Base-by-base conservation (phyloP, 2,329 filamentous ascomycete genomes). In the Aspergillus costaricaensis region DNA sequence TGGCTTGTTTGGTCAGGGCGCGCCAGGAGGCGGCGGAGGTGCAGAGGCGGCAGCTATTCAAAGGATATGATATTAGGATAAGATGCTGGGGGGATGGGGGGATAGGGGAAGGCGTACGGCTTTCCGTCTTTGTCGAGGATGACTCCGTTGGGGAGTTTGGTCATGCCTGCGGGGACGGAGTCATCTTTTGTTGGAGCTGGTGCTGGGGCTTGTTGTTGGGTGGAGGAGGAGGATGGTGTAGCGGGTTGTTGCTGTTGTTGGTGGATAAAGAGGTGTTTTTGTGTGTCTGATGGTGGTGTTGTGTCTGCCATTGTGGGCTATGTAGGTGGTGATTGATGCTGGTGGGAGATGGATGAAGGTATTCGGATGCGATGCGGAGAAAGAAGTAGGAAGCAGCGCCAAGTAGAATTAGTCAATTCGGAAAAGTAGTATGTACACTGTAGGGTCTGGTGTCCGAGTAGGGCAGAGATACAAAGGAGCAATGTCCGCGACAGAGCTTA, bases 71-170 rank as follows among this genome's bases (percentile, higher is more conserved):
- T n/a, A n/a, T n/a, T n/a, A n/a, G n/a, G n/a, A n/a, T n/a, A n/a
- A n/a, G n/a, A n/a, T n/a, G n/a, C n/a, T n/a, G n/a, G 5, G 14
- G 43, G 19, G 23, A 39, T 17, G 43, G 14, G 23, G 36, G n/a
- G 2, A 19, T 27, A 7, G 41, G 6, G n/a, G 27, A 25, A 14
- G 15, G 14, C 79, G 36, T 71, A 82, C 80, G 80, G 80, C 68
- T 82, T 82, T 57, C 80, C 80, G 69, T 82, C 79, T 63, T 80
- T 80, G 59, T 77, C 80, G 50, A 82, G 70, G 2, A 82, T 77
- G n/a, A 81, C 76, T n/a, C 80, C 79, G 49, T 77, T 79, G n/a
- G 78, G 76, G 19, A 76, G 65, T 36, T 72, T 72, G 27, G 69
- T 62, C 58, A 74, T 69, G 27, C 62, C 25, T 67, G 64, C 17